These are phyloP conservation scores for Neopestalotiopsis rosae DNA, from an alignment of 2,329 filamentous ascomycete genomes.

Conservation along the genomic window DNA sequence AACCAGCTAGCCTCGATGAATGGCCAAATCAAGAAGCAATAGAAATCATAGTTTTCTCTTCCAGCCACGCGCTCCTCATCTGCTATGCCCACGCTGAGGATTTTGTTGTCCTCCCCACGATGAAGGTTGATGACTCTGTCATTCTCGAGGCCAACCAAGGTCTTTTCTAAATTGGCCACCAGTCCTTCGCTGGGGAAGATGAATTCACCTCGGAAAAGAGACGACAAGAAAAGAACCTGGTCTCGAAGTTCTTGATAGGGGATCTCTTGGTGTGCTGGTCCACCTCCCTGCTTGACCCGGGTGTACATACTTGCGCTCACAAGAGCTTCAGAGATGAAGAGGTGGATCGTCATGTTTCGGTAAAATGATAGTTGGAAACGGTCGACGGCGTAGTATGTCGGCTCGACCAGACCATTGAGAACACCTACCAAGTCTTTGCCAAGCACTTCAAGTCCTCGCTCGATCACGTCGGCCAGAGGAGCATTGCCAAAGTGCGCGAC, in stretches of 20 bases:
- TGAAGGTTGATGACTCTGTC: slow-evolving; percentile 78
- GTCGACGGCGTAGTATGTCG: slow-evolving; percentile 93
- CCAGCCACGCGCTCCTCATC: slow-evolving; percentile 77
- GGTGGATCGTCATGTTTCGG: slow-evolving; percentile 98
- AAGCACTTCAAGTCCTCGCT: slow-evolving; percentile 88
- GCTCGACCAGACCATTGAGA: slow-evolving; percentile 80
- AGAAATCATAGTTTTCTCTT: slow-evolving; percentile 96
- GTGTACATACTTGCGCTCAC: slow-evolving; percentile 92
- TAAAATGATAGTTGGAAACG: slow-evolving; percentile 98
- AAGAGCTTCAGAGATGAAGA: slow-evolving; percentile 92
- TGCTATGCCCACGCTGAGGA: slow-evolving; percentile 75
- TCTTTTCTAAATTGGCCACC: slow-evolving; percentile 78
- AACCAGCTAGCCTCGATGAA: slow-evolving; percentile 97
- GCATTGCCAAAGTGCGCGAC: slow-evolving; percentile 91
- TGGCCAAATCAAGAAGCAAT: slow-evolving; percentile 98
- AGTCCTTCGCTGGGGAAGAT: slow-evolving; percentile 93
- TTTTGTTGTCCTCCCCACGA: slow-evolving; percentile 57
- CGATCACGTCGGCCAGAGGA: slow-evolving; percentile 80
- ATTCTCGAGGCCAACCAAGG: slow-evolving; percentile 75
- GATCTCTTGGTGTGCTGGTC: slow-evolving; percentile 79
- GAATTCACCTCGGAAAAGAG: slow-evolving; percentile 94
- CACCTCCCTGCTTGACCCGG: slow-evolving; percentile 88
- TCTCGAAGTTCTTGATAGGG: slow-evolving; percentile 73
- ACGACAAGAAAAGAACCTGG: slow-evolving; percentile 89
- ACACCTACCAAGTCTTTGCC: slow-evolving; percentile 87